Evolutionary conservation across 2,329 filamentous ascomycete genomes (phyloP).

Genomic region (Calonectria ilicicola): DNA sequence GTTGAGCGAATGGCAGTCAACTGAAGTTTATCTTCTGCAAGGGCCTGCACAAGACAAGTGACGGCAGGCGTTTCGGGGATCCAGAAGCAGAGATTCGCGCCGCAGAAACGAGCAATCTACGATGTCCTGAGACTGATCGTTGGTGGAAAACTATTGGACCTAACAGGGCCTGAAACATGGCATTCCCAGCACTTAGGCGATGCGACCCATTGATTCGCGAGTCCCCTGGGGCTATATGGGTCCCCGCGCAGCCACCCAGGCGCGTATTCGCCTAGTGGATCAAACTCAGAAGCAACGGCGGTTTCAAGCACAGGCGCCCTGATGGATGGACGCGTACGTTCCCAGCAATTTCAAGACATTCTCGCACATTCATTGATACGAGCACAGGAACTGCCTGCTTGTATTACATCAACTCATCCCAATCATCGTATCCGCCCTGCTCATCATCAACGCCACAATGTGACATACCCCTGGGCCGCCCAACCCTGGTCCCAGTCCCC

Average conservation of each 20-base stretch:
- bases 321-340: constrained; percentile 33
- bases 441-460: constrained; percentile 13
- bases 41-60: neutral
- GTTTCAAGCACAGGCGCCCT: constrained; percentile 42
- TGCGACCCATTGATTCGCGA: constrained; percentile 16
- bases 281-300: constrained; percentile 32
- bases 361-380: neutral
- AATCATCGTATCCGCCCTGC: constrained; percentile 23
- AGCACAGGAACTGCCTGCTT: neutral
- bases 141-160: constrained; percentile 16
- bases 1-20: neutral
- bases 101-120: constrained; percentile 9
- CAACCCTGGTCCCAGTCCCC: constrained; percentile 24
- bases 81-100: constrained; percentile 22
- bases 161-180: constrained; percentile 22
- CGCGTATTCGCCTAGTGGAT: neutral
- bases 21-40: neutral
- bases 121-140: constrained; percentile 10
- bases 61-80: constrained; percentile 19
- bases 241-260: constrained; percentile 1
- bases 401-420: constrained; percentile 34
- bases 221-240: neutral
- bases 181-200: constrained; percentile 14
- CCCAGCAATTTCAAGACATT: neutral
- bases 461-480: constrained; percentile 26